Percentiles rank a stretch among this genome's conserved stretches.
These are phyloP conservation scores for Aegilops tauschii DNA, from an alignment of 176 grass and related monocot genomes.

Conservation along the genomic window DNA sequence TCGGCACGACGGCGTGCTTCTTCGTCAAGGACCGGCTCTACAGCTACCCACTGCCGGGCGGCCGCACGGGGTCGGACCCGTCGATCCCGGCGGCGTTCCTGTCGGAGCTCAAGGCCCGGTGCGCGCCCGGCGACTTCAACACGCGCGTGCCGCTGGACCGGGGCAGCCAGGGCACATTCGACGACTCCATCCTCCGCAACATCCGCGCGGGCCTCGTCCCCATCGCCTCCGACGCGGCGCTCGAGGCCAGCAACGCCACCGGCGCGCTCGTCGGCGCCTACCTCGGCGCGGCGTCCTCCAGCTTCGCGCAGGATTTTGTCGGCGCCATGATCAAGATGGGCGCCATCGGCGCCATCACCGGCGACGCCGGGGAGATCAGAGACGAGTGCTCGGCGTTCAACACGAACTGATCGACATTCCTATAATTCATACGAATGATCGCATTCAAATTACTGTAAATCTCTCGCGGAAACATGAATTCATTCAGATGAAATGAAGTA, in stretches of 20 bases:
- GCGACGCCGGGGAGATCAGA: constrained; percentile 60
- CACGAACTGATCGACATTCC: background rate
- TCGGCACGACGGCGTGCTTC: constrained; percentile 91
- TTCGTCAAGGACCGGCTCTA: constrained; percentile 77
- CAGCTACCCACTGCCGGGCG: constrained; percentile 31
- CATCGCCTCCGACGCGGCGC: constrained; percentile 72
- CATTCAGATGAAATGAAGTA: background rate
- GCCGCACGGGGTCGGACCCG: constrained; percentile 45
- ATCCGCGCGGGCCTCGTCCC: constrained; percentile 58
- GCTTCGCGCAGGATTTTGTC: constrained; percentile 53
- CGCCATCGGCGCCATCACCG: constrained; percentile 46
- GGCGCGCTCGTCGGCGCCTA: constrained; percentile 61
- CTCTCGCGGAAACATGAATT: background rate
- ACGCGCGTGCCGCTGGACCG: constrained; percentile 72
- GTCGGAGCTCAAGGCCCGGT: constrained; percentile 57
- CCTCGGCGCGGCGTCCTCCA: background rate
- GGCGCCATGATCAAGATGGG: constrained; percentile 78
- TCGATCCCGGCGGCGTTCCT: constrained; percentile 56
- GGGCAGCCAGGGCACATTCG: constrained; percentile 62
- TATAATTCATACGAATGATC: background rate
- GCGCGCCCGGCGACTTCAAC: constrained; percentile 65
- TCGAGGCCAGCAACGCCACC: constrained; percentile 36
- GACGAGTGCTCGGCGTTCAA: constrained; percentile 68
- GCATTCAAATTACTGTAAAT: background rate
- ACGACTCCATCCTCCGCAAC: constrained; percentile 69